These are phyloP conservation scores for Euphorbia peplus DNA, from an alignment of 345 rosid genomes.

Conservation along the genomic window DNA sequence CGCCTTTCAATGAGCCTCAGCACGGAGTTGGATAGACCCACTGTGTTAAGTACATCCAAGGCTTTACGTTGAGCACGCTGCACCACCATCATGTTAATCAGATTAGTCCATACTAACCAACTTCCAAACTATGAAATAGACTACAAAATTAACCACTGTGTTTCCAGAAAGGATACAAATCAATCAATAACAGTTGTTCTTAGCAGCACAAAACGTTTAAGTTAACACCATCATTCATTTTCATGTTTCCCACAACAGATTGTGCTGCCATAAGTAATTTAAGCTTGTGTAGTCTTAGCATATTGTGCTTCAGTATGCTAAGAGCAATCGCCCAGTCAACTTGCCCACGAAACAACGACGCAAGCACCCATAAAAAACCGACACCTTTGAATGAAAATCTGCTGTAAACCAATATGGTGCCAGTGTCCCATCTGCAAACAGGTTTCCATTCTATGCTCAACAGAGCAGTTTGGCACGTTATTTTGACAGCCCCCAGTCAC, in stretches of 20 bases:
- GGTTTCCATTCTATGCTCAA: background rate
- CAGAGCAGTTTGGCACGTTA: background rate
- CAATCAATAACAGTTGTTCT: background rate
- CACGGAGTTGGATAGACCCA: conserved; percentile 87
- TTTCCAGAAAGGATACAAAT: background rate
- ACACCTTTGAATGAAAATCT: background rate
- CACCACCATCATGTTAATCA: conserved; percentile 13
- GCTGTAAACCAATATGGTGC: background rate
- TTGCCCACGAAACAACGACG: background rate
- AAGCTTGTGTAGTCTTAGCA: background rate
- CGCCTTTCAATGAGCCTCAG: conserved; percentile 91
- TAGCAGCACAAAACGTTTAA: background rate
- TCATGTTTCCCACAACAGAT: background rate
- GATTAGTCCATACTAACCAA: background rate
- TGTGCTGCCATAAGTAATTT: background rate
- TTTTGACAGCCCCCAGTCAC: background rate
- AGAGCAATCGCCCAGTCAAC: background rate
- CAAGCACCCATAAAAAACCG: background rate
- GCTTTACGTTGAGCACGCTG: conserved; percentile 94
- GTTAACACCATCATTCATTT: background rate
- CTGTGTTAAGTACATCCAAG: conserved; percentile 76
- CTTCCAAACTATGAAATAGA: background rate
- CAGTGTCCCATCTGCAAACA: background rate
- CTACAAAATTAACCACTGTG: background rate
- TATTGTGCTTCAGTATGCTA: background rate